These are phyloP conservation scores for Suhomyces bribrorum DNA, from an alignment of 1,139 yeast species.

Conservation along the genomic window DNA sequence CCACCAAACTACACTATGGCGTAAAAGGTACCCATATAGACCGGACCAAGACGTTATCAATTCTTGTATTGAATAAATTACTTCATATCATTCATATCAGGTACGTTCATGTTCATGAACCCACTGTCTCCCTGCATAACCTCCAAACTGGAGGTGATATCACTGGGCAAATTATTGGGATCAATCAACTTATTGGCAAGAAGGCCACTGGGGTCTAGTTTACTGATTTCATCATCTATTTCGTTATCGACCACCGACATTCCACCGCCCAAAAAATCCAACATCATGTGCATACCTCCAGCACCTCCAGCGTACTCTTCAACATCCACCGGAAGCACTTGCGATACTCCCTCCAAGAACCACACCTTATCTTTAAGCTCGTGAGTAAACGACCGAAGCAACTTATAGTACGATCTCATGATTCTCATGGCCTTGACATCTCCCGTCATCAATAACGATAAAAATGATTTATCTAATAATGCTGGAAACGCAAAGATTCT, in stretches of 20 bases:
- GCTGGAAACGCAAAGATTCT: constrained; percentile 95
- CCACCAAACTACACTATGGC: too few species aligned
- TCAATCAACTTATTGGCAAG: constrained; percentile 50
- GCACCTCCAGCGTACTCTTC: constrained; percentile 82
- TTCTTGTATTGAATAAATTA: neutral
- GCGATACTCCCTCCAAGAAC: constrained; percentile 91
- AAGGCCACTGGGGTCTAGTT: constrained; percentile 44
- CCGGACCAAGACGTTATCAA: too few species aligned
- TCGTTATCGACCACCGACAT: constrained; percentile 49
- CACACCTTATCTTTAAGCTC: constrained; percentile 89
- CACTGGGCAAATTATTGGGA: constrained; percentile 59
- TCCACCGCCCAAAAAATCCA: constrained; percentile 81
- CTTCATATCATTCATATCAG: constrained; percentile 14
- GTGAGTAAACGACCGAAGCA: constrained; percentile 76
- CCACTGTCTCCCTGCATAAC: constrained; percentile 48
- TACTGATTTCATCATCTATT: constrained; percentile 41
- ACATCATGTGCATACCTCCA: constrained; percentile 90
- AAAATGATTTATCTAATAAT: constrained; percentile 72
- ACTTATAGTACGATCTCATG: constrained; percentile 82
- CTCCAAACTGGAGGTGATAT: constrained; percentile 50
- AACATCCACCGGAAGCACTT: constrained; percentile 80
- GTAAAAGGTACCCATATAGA: too few species aligned
- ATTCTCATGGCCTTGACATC: constrained; percentile 86
- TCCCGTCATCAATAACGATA: constrained; percentile 76
- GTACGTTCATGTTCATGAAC: constrained; percentile 33